Evolutionary conservation across 2,329 filamentous ascomycete genomes (phyloP).

Genomic region (Trichoderma sp.): DNA sequence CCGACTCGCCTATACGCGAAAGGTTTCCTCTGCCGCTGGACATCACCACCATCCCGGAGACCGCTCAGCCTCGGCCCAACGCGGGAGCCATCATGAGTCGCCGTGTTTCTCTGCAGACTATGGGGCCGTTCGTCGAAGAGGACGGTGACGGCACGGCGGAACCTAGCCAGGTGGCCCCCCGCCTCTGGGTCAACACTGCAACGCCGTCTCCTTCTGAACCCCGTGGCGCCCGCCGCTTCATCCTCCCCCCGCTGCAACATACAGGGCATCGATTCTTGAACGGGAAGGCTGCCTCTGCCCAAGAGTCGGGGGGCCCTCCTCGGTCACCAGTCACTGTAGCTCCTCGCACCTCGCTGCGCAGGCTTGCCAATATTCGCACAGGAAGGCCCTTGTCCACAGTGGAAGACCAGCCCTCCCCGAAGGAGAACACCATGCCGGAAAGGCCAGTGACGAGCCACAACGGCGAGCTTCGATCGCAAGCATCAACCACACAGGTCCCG

Average conservation of each 20-base stretch:
- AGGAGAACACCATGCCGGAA: conserved; percentile 33
- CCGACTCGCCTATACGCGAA: conserved; percentile 58
- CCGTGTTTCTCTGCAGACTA: conserved; percentile 55
- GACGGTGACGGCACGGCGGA: background rate
- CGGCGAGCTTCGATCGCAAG: conserved; percentile 3
- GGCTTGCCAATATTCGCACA: conserved; percentile 51
- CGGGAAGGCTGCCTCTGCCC: conserved; percentile 37
- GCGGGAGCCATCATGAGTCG: conserved; percentile 55
- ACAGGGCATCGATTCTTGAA: conserved; percentile 51
- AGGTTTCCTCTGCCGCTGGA: conserved; percentile 45
- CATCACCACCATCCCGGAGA: conserved; percentile 38
- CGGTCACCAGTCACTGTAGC: conserved; percentile 28
- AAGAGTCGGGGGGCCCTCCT: conserved; percentile 27
- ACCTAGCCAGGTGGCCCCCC: conserved; percentile 30
- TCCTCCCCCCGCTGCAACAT: conserved; percentile 54
- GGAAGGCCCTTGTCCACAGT: conserved; percentile 58
- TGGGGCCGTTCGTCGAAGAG: conserved; percentile 48
- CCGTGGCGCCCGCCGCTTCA: conserved; percentile 54
- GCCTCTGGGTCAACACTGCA: conserved; percentile 26
- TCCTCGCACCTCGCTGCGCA: conserved; percentile 38
- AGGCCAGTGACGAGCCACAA: conserved; percentile 38
- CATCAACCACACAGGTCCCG: background rate
- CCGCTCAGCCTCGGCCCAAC: conserved; percentile 52
- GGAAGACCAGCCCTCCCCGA: conserved; percentile 55
- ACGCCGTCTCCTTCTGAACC: conserved; percentile 27